Percentiles rank a stretch among this genome's conserved stretches.
phyloP scores from a whole-genome alignment of 306 rosid genomes.

The Astragalus membranaceus region DNA sequence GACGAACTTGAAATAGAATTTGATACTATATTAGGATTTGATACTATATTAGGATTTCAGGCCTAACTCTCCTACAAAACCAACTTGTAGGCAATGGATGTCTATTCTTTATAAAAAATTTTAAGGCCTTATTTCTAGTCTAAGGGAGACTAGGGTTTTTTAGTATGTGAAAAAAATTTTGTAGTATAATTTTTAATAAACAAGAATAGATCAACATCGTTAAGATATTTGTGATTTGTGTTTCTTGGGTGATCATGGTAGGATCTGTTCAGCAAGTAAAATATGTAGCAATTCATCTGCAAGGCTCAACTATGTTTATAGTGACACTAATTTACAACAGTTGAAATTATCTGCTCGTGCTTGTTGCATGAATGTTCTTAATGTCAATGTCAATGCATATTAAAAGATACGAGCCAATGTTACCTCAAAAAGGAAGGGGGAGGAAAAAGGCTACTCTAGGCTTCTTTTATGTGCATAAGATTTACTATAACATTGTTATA shows the following conservation, averaged over 20 bases:
- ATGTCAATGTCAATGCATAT: not conserved
- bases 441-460: not conserved
- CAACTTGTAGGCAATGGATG: too few species aligned
- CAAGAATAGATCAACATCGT: not conserved
- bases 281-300: not conserved
- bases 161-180: not conserved
- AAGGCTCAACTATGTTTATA: not conserved
- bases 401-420: not conserved
- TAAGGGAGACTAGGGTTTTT: too few species aligned
- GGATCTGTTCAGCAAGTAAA: not conserved
- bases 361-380: constrained; percentile 6
- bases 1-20: too few species aligned
- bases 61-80: too few species aligned
- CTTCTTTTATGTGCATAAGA: not conserved
- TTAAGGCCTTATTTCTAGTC: too few species aligned
- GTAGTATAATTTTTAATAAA: not conserved
- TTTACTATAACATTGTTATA: not conserved
- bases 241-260: not conserved
- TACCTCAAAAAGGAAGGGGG: not conserved
- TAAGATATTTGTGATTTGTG: not conserved
- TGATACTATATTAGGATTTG: too few species aligned
- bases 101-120: too few species aligned
- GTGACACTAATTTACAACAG: too few species aligned
- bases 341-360: not conserved
- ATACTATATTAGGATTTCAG: too few species aligned